Conservation (phyloP, 352 stramenopile species). For the Pythium vanterpoolii region DNA sequence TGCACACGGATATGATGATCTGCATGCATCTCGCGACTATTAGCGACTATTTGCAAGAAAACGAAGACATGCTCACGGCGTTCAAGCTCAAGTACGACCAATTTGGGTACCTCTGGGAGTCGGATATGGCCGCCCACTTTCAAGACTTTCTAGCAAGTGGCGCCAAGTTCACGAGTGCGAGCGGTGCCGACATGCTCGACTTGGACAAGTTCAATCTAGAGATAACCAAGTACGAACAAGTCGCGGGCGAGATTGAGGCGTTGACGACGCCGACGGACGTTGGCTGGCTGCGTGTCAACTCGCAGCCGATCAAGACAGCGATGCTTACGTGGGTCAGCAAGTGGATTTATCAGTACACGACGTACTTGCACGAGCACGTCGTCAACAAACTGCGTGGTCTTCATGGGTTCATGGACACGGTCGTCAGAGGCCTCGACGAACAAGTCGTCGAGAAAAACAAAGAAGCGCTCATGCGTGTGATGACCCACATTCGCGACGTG, state of each 20-base stretch:
- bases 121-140: conserved; percentile 92
- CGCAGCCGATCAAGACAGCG: conserved; percentile 95
- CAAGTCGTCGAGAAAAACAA: conserved; percentile 92
- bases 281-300: conserved; percentile 97
- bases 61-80: conserved; percentile 90
- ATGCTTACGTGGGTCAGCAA: conserved; percentile 95
- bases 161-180: conserved; percentile 53
- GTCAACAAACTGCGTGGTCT: conserved; percentile 85
- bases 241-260: conserved; percentile 89
- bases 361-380: conserved; percentile 91
- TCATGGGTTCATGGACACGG: conserved; percentile 92
- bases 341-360: conserved; percentile 96
- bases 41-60: conserved; percentile 90
- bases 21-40: conserved; percentile 93
- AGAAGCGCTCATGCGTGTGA: conserved; percentile 95
- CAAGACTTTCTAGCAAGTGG: conserved; percentile 82
- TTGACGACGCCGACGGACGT: conserved; percentile 91
- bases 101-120: conserved; percentile 96
- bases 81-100: conserved; percentile 95
- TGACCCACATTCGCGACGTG: conserved; percentile 95
- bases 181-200: conserved; percentile 89
- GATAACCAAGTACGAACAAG: conserved; percentile 95
- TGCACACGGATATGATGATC: conserved; percentile 95
- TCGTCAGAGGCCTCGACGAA: conserved; percentile 88
- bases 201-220: conserved; percentile 94